phyloP scores from a whole-genome alignment of 805 yeast genomes.

The Candida orba region DNA sequence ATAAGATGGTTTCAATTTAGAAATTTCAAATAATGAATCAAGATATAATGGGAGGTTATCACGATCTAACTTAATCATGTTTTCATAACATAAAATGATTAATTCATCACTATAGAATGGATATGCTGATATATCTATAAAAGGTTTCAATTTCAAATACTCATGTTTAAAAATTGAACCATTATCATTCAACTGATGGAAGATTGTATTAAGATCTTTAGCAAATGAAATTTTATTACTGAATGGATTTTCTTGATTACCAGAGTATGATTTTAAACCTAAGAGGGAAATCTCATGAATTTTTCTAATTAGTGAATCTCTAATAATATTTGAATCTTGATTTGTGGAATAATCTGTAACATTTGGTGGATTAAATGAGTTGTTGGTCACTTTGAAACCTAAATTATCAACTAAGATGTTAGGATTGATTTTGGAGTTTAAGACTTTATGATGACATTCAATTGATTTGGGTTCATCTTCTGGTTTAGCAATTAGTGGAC shows the following conservation, averaged over 20 bases:
- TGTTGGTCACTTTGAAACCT: slow-evolving; percentile 32
- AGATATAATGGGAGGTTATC: slow-evolving; percentile 41
- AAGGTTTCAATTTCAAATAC: slow-evolving; percentile 25
- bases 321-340: slow-evolving; percentile 23
- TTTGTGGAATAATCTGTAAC: slow-evolving; percentile 29
- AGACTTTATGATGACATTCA: slow-evolving; percentile 38
- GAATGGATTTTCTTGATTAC: slow-evolving; percentile 23
- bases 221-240: slow-evolving; percentile 19
- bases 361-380: slow-evolving; percentile 42
- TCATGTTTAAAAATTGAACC: slow-evolving; percentile 21
- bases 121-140: slow-evolving; percentile 40
- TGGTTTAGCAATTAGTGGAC: slow-evolving; percentile 47
- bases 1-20: slow-evolving; percentile 41
- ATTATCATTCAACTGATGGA: slow-evolving; percentile 26
- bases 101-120: slow-evolving; percentile 43
- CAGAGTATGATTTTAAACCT: slow-evolving; percentile 29
- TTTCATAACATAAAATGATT: slow-evolving; percentile 41
- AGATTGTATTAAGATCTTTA: slow-evolving; percentile 22
- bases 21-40: slow-evolving; percentile 48
- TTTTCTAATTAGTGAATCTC: slow-evolving; percentile 49
- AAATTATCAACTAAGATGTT: slow-evolving; percentile 41
- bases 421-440: slow-evolving; percentile 54
- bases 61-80: slow-evolving; percentile 36
- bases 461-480: slow-evolving; percentile 49
- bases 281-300: slow-evolving; percentile 45